Base-by-base conservation (phyloP, 345 rosid genomes). In the Kandelia obovata region DNA sequence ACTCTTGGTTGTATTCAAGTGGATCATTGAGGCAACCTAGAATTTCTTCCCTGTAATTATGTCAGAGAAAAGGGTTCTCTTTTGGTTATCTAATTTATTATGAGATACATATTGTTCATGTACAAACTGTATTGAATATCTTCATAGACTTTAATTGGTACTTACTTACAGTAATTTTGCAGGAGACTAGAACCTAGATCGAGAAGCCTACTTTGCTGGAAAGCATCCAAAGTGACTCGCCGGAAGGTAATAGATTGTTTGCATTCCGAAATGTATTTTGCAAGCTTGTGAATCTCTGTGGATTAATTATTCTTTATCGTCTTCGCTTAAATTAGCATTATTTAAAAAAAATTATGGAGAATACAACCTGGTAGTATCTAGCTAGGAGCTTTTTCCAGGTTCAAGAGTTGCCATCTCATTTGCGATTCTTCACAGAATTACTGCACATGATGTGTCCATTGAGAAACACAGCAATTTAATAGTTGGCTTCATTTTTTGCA, bases 181-280 rank as follows among this genome's bases (percentile, higher is more conserved):
- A 96, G 98, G 88, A 90, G 88, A 74, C 87, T 96, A 70, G 99
- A 96, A 77, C 86, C 98, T 1, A 82, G 83, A 74, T 88, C 99
- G 5, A 89, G 92, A 85, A 90, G 86, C 82, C 77, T 92, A 82
- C 82, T 92, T 55, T 89, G 99, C 82, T 90, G 97, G 99, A 92
- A 89, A 78, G 84, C 86, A 47, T 78, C 88, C 2, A 85, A 82
- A 80, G 83, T 73, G 59, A 83, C 85, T 11, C 86, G 87, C 46
- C 82, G 85, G 23, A 92, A 89, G 97, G 99, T 96, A 88, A 74
- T 73, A 62, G 28, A 55, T 10, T 28, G 39, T 47, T 11, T 13
- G 13, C 17, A 7, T 19, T 62, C 19, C 5, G n/a, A 19, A 31
- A 21, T 10, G 20, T 11, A 20, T 7, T 21, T 2, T 39, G 17